Evolutionary conservation across 2,329 filamentous ascomycete genomes (phyloP), one percentile per base, ranked within the genome.

Genomic region (Sporothrix pallida): DNA sequence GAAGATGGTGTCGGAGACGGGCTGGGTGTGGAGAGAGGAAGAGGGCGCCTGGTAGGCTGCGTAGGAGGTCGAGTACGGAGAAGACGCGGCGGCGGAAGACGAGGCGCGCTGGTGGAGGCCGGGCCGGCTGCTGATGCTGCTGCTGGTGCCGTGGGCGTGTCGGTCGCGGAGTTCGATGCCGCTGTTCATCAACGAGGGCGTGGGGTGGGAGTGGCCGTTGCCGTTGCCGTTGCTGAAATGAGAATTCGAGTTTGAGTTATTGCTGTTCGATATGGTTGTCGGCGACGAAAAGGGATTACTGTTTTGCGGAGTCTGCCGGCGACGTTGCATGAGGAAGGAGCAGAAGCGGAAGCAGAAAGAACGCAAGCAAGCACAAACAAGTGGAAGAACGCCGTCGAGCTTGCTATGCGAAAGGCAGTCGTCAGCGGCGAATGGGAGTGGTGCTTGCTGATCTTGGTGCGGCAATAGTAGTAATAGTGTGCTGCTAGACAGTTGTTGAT

Each of bases 1-100:
- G 86, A 83, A 75, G 54, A 73, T 71, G 23, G 73, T 72, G 74
- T 74, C 60, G 50, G 71, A 70, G 52, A 60, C 69, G 63, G 50
- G 46, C 42, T 20, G 13, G 17, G 56, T 5, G 56, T 17, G 42
- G 44, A 44, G 71, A 1, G 72, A 13, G 2, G 72, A 69, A 1
- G 72, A 13, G 1, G 72, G 73, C n/a, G 71, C 63, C 52, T 50
- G 63, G 68, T 74, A 70, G n/a, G 50, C 26, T 13, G 58, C 31
- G 50, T 65, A 44, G 42, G 23, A 10, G 44, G 60, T 20, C 44
- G n/a, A 7, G 48, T 50, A 42, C 31, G 73, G 26, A 20, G 56
- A 50, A 52, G 62, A 13, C 37, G 69, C 46, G 71, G 71, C 52
- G 52, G 58, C 46, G 62, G 60, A 26, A 7, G 67, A 20, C 50